Percentiles rank a stretch among this genome's conserved stretches.
These are phyloP conservation scores for Garcia nutans DNA, from an alignment of 345 rosid species.

Conservation along the genomic window DNA sequence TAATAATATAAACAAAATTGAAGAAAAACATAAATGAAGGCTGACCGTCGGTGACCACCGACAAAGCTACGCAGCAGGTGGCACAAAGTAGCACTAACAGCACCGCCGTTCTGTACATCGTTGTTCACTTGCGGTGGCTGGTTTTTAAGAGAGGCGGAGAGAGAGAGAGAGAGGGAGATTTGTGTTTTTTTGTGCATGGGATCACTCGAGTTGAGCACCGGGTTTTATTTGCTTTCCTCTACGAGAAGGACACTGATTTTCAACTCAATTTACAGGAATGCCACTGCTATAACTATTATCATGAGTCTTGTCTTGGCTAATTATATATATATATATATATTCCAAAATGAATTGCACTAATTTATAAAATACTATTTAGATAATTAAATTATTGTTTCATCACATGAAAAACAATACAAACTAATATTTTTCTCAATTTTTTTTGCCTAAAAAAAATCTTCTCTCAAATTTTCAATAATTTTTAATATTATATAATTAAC, in stretches of 20 bases:
- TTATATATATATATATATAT: too few relatives aligned
- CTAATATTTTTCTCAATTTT: too few relatives aligned
- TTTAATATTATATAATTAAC: too few relatives aligned
- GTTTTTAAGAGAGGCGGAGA: neutral
- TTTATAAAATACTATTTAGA: too few relatives aligned
- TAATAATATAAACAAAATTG: too few relatives aligned
- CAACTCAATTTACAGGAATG: slow-evolving; percentile 27
- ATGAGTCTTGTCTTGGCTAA: neutral
- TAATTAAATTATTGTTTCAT: too few relatives aligned
- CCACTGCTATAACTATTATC: slow-evolving; percentile 38
- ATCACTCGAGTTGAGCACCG: neutral
- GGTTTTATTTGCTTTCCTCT: slow-evolving; percentile 11
- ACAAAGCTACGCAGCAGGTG: slow-evolving; percentile 31
- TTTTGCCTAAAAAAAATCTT: too few relatives aligned
- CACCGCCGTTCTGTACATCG: slow-evolving; percentile 43
- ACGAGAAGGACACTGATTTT: slow-evolving; percentile 31
- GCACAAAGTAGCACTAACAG: slow-evolving; percentile 39
- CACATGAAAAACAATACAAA: too few relatives aligned
- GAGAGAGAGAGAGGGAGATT: neutral
- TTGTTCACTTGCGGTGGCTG: neutral
- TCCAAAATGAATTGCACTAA: too few relatives aligned
- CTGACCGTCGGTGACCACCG: slow-evolving; percentile 43
- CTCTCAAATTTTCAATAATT: too few relatives aligned
- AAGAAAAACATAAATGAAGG: neutral
- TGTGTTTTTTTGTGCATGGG: slow-evolving; percentile 11